Conservation (phyloP, 345 rosid genomes). For the Clausena lansium region DNA sequence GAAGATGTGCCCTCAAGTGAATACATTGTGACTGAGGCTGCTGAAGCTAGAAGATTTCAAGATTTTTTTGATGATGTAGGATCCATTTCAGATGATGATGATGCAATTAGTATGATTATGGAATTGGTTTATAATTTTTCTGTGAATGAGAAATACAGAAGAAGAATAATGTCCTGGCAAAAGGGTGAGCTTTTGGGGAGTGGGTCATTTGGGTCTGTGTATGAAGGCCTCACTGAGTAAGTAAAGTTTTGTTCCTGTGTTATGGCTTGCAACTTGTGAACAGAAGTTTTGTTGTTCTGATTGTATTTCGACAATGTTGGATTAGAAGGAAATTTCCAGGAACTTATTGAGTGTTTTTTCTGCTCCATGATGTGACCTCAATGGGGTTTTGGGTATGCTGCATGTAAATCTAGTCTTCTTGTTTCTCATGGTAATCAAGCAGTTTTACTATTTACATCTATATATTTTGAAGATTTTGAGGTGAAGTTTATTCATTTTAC, state of each 20-base stretch:
- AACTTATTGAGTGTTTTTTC: not conserved
- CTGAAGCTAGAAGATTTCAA: not conserved
- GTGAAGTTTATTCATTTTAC: not conserved
- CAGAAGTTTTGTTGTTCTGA: too few relatives aligned
- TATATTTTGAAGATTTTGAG: not conserved
- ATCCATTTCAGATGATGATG: slow-evolving; percentile 2
- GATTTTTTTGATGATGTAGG: not conserved
- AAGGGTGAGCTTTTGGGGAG: slow-evolving; percentile 74
- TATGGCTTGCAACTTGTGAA: too few relatives aligned
- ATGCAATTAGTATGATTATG: not conserved
- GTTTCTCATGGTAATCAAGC: too few relatives aligned
- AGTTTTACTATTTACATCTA: not conserved
- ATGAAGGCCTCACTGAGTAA: slow-evolving; percentile 73
- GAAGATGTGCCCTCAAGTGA: not conserved
- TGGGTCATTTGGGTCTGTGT: slow-evolving; percentile 83
- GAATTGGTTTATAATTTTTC: slow-evolving; percentile 51
- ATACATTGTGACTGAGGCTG: too few relatives aligned
- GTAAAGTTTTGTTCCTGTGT: slow-evolving; percentile 16
- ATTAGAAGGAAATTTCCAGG: not conserved
- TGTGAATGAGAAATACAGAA: slow-evolving; percentile 47
- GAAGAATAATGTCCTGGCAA: slow-evolving; percentile 53
- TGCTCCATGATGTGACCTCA: not conserved
- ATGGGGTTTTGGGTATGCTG: not conserved
- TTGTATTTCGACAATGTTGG: not conserved
- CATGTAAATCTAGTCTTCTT: not conserved